Percentiles rank a stretch among this genome's conserved stretches.
These are phyloP conservation scores for Diplodia scrobiculata DNA, from an alignment of 2,329 filamentous ascomycete species.

Conservation along the genomic window DNA sequence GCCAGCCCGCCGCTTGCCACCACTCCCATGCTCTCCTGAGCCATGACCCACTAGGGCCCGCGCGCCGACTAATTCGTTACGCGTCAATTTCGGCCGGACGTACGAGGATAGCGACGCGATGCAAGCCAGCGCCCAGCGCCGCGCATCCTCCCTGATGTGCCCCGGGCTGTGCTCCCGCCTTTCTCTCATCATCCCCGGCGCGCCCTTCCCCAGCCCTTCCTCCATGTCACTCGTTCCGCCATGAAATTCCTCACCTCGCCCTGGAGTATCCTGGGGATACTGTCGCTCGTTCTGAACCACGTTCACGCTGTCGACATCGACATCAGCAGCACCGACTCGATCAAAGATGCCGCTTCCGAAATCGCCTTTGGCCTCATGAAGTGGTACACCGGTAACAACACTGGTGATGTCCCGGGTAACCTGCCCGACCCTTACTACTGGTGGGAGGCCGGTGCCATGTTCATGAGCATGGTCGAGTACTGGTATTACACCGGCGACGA, in stretches of 20 bases:
- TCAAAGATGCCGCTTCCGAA: constrained; percentile 51
- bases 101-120: constrained; percentile 3
- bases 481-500: constrained; percentile 34
- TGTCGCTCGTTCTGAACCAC: constrained; percentile 29
- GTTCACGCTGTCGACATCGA: constrained; percentile 28
- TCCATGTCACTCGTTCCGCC: constrained; percentile 29
- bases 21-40: constrained; percentile 13
- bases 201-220: constrained; percentile 23
- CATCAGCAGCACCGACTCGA: constrained; percentile 32
- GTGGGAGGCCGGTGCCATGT: constrained; percentile 36
- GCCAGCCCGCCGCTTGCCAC: constrained; percentile 1
- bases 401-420: constrained; percentile 58
- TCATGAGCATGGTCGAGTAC: constrained; percentile 31
- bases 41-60: constrained; percentile 26
- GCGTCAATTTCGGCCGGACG: constrained; percentile 30
- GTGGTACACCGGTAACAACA: constrained; percentile 63
- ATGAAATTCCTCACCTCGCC: constrained; percentile 25
- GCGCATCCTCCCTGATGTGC: constrained; percentile 18
- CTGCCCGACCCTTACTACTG: constrained; percentile 38
- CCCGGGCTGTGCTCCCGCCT: constrained; percentile 19
- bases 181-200: constrained; percentile 24
- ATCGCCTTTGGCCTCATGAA: constrained; percentile 51
- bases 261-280: constrained; percentile 28
- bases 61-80: constrained; percentile 28
- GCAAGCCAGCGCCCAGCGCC: constrained; percentile 4